Base-by-base conservation (phyloP, 78 protist species). In the Dictyostelium firmibasis region DNA sequence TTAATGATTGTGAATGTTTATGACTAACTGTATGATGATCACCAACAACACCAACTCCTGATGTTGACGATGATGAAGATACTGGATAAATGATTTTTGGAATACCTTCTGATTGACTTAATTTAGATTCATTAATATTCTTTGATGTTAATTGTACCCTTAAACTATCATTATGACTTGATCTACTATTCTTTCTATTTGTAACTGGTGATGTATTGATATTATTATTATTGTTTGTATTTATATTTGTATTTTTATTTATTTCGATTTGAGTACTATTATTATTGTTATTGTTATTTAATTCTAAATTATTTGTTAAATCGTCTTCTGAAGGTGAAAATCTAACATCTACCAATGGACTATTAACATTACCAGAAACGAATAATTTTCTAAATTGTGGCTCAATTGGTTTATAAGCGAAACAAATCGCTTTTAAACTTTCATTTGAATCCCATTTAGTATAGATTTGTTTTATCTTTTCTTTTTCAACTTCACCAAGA, bases 301-400 rank as follows among this genome's bases (percentile, higher is more conserved):
- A 57, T 57, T 57, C 67, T 20, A 57, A 57, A 57, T 57, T 57
- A 57, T 57, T 57, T 44, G 53, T 44, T 57, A 57, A 57, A 57
- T 57, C 67, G 20, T 57, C 67, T 57, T 57, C 67, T 20, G 67
- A 57, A 20, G 67, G 67, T 57, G 67, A 57, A 47, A 89, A 89
- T 89, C 94, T 60, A 25, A 89, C 87, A 70, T 89, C 94, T 5
- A 89, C 94, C 29, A 89, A 53, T 50, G 94, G 94, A 69, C 94
- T 89, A 67, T 89, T 89, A 36, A 89, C 62, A 50, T 36, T 81
- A 47, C 94, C 94, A 81, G 43, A 23, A 11, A 29, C 47, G 47
- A 89, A 89, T 8, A 89, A 76, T 31, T 89, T 89, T 47, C 82
- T 89, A 25, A 81, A 89, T 27, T 89, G 47, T 11, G 47, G 16